Conservation (phyloP, 805 yeast genomes). For the Teunomyces gatunensis region DNA sequence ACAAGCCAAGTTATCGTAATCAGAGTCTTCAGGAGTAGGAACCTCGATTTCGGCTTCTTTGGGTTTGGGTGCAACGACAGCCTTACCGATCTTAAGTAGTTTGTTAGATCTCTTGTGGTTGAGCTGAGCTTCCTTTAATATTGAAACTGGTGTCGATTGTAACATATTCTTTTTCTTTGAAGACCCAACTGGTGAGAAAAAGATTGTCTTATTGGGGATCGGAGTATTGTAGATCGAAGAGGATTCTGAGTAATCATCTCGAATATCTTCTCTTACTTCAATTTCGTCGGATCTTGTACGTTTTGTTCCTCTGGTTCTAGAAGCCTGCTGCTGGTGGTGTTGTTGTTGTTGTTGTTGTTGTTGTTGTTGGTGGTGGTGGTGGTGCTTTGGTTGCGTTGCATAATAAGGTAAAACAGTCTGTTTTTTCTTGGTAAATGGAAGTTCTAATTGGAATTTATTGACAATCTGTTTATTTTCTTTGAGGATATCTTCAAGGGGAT, state of each 20-base stretch:
- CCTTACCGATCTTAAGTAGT: conserved; percentile 8
- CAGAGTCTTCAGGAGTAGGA: conserved; percentile 18
- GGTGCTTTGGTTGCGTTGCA: neutral
- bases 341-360: too few species aligned
- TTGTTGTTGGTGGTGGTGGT: too few species aligned
- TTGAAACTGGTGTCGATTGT: conserved; percentile 27
- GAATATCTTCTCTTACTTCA: neutral
- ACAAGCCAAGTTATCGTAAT: conserved; percentile 41
- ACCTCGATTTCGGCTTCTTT: conserved; percentile 5
- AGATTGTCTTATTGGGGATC: conserved; percentile 24
- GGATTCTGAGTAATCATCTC: conserved; percentile 7
- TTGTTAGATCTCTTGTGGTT: conserved; percentile 14
- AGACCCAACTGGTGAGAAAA: conserved; percentile 26
- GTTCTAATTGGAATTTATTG: conserved; percentile 11
- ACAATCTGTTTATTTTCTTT: conserved; percentile 15
- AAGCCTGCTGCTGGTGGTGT: neutral
- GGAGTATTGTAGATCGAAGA: conserved; percentile 22
- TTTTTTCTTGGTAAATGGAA: conserved; percentile 14
- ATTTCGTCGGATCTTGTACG: conserved; percentile 6
- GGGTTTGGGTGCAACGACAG: conserved; percentile 1
- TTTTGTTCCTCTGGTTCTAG: conserved; percentile 9
- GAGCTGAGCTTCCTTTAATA: conserved; percentile 17
- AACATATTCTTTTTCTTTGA: conserved; percentile 14
- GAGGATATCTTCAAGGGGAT: conserved; percentile 23
- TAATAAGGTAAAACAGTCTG: neutral